Evolutionary conservation across 805 yeast species (phyloP), one percentile per base, ranked within the genome.

Genomic region (Saccharomycopsis lassenensis): DNA sequence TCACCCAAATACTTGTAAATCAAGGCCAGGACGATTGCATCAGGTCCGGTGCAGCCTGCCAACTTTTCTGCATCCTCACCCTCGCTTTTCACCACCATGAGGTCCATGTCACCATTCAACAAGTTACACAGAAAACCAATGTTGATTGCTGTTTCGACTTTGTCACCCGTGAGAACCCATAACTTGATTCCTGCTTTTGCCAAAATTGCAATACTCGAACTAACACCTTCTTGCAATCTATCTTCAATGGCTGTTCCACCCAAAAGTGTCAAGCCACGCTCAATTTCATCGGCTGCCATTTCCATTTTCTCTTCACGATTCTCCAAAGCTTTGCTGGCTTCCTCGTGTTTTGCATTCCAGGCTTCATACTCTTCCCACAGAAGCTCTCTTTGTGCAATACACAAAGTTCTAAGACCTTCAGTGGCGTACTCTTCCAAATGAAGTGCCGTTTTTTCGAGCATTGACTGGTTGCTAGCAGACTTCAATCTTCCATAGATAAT

Each of bases 171-270:
- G 21, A 81, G 62, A 36, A 81, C 87, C 91, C 91, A 81, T 33
- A 81, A 60, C 54, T 81, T 81, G 48, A 81, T 75, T 33, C 91
- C 91, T 0, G 87, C 89, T 32, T 67, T 60, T 4, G 75, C 71
- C 34, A 81, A 62, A 27, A 74, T 53, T 11, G 77, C 69, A 47
- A 81, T 81, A 1, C 89, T 64, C 35, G 73, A 77, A 1, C 89
- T 86, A 15, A 81, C 91, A 41, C 85, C 87, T 27, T 71, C 75
- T 52, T 81, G 91, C 33, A 81, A 63, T 47, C 80, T 62, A 51
- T 81, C 91, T 53, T 81, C 91, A 50, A 81, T 80, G 8, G 86
- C 91, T 12, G 91, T 81, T 16, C 86, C 84, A 14, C 91, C 91
- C 33, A 81, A 55, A 34, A 81, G 59, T 2, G 55, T 54, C 31